These are phyloP conservation scores for Zanthoxylum bungeanum DNA, from an alignment of 345 rosid species.

Conservation along the genomic window DNA sequence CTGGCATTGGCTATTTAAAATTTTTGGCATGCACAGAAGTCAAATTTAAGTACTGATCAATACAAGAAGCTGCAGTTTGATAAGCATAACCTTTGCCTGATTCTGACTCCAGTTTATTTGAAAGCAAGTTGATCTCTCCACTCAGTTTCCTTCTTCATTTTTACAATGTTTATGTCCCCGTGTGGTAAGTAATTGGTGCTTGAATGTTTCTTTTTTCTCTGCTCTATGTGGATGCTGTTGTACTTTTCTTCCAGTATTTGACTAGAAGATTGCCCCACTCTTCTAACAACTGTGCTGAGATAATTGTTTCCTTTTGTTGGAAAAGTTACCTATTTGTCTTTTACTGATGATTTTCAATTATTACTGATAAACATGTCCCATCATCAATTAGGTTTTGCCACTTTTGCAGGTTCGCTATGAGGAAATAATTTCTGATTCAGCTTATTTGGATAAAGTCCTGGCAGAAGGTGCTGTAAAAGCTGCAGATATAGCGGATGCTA, in stretches of 20 bases:
- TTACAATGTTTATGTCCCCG: neutral
- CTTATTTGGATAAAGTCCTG: conserved; percentile 58
- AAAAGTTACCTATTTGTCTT: conserved; percentile 4
- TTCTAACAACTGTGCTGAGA: neutral
- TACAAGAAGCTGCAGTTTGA: conserved; percentile 1
- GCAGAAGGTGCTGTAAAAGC: conserved; percentile 65
- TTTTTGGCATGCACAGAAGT: neutral
- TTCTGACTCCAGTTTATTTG: conserved; percentile 2
- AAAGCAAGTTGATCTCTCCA: conserved; percentile 2
- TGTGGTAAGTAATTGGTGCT: neutral
- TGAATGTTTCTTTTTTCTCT: neutral
- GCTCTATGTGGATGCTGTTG: neutral
- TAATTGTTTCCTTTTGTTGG: neutral
- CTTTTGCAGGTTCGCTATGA: conserved; percentile 52
- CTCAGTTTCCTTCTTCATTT: conserved; percentile 5
- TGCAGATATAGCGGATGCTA: conserved; percentile 56
- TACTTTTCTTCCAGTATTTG: conserved; percentile 3
- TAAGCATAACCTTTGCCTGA: neutral
- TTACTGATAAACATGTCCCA: conserved; percentile 9
- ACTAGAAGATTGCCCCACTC: conserved; percentile 1
- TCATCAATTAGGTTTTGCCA: conserved; percentile 6
- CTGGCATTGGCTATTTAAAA: neutral
- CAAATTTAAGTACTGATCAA: neutral
- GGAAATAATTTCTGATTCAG: conserved; percentile 66
- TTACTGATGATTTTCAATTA: neutral